Evolutionary conservation across 805 yeast genomes (phyloP).

Genomic region (Naumovozyma dairenensis): DNA sequence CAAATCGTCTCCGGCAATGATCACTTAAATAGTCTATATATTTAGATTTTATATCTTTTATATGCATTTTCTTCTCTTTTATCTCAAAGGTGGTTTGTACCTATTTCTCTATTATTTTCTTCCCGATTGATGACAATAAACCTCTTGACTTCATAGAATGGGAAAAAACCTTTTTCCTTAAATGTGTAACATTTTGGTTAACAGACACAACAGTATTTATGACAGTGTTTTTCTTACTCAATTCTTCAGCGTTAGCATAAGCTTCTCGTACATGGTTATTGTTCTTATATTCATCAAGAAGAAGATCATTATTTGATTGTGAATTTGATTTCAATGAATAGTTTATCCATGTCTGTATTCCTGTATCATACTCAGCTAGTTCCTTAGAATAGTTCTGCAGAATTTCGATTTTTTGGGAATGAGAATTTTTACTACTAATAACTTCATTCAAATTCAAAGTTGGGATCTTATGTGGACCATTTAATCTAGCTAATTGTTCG

Average conservation of each 20-base stretch:
- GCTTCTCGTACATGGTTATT: constrained; percentile 50
- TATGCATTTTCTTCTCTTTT: constrained; percentile 1
- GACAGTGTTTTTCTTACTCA: constrained; percentile 30
- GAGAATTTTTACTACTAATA: constrained; percentile 20
- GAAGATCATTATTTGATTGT: constrained; percentile 24
- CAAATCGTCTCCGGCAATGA: no score
- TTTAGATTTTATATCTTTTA: neutral
- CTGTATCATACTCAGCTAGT: constrained; percentile 40
- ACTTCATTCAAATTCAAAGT: constrained; percentile 34
- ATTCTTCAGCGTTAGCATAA: constrained; percentile 49
- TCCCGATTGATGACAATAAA: constrained; percentile 43
- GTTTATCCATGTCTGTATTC: constrained; percentile 47
- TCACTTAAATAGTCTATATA: no score
- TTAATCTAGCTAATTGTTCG: constrained; percentile 21
- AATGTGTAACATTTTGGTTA: constrained; percentile 40
- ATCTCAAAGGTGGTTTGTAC: neutral
- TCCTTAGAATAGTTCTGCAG: constrained; percentile 28
- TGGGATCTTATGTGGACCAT: constrained; percentile 34
- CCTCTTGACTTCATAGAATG: constrained; percentile 43
- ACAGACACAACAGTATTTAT: constrained; percentile 34
- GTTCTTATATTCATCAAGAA: constrained; percentile 33
- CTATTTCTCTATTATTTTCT: constrained; percentile 27
- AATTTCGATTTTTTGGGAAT: constrained; percentile 18
- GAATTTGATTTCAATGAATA: constrained; percentile 26
- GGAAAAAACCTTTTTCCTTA: constrained; percentile 41